Evolutionary conservation across 1,284 basidiomycete genomes (phyloP).

Genomic region (Ganoderma meredithae): DNA sequence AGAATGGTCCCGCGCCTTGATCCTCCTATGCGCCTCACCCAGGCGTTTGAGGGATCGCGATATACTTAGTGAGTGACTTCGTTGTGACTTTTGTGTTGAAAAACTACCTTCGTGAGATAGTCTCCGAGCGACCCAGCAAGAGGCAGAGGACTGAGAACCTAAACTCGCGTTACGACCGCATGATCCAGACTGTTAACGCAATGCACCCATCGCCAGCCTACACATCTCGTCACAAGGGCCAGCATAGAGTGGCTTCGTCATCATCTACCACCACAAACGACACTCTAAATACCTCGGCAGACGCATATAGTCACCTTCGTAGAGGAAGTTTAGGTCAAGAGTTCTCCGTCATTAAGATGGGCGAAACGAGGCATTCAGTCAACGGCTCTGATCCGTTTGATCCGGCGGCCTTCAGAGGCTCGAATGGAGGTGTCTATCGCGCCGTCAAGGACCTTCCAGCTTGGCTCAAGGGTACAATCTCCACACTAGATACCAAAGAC

Average conservation of each 20-base stretch:
- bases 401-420: constrained; percentile 10
- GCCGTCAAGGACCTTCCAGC: constrained; percentile 43
- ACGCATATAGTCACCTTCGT: constrained; percentile 46
- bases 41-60: not conserved
- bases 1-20: not conserved
- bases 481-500: constrained; percentile 48
- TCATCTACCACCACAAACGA: constrained; percentile 44
- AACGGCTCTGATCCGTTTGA: constrained; percentile 18
- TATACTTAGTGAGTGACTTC: constrained; percentile 11
- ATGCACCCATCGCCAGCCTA: constrained; percentile 40
- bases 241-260: constrained; percentile 45
- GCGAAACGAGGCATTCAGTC: constrained; percentile 18
- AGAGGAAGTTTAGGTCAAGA: constrained; percentile 46
- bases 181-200: constrained; percentile 64
- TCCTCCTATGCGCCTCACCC: too few species aligned
- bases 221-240: constrained; percentile 31
- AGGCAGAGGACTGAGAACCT: constrained; percentile 56
- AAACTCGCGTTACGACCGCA: constrained; percentile 68
- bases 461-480: constrained; percentile 56
- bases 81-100: not conserved
- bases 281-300: constrained; percentile 50
- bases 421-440: not conserved
- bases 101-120: not conserved
- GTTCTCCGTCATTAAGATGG: constrained; percentile 55
- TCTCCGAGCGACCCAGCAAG: constrained; percentile 41